phyloP scores from a whole-genome alignment of 208 protist species.

The Wallacemonas rigidus region DNA sequence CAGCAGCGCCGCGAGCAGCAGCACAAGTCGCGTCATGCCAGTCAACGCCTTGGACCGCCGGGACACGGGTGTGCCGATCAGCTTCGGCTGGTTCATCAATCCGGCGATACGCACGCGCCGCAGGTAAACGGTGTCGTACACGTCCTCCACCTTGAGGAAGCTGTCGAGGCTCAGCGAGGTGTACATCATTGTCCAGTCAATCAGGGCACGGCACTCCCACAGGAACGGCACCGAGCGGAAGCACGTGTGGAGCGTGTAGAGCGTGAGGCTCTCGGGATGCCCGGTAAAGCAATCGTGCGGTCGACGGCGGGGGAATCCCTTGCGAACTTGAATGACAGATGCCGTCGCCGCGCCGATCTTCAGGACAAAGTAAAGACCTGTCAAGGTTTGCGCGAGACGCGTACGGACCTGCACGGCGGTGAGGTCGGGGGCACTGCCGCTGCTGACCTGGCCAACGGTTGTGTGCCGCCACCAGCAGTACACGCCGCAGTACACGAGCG shows the following conservation, averaged over 20 bases:
- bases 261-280: slow-evolving; percentile 34
- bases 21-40: slow-evolving; percentile 45
- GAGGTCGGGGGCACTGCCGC: not conserved
- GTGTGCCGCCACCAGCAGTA: slow-evolving; percentile 62
- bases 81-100: slow-evolving; percentile 14
- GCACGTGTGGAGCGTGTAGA: slow-evolving; percentile 40
- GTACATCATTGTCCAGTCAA: slow-evolving; percentile 75
- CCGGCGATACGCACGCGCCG: slow-evolving; percentile 34
- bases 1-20: slow-evolving; percentile 71
- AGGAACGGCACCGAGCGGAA: slow-evolving; percentile 78
- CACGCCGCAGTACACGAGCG: slow-evolving; percentile 35
- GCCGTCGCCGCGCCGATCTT: slow-evolving; percentile 49
- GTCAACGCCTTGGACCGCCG: slow-evolving; percentile 35
- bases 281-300: slow-evolving; percentile 66
- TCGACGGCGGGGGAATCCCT: slow-evolving; percentile 61
- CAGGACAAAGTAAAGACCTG: slow-evolving; percentile 40
- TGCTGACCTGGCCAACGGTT: not conserved
- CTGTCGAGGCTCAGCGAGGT: slow-evolving; percentile 71
- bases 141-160: slow-evolving; percentile 85
- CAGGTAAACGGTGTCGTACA: slow-evolving; percentile 58
- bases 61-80: slow-evolving; percentile 41
- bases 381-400: not conserved
- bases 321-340: slow-evolving; percentile 57
- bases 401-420: not conserved
- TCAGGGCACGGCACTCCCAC: slow-evolving; percentile 68